These are phyloP conservation scores for Plenodomus tracheiphilus DNA, from an alignment of 2,329 filamentous ascomycete genomes.

Conservation along the genomic window DNA sequence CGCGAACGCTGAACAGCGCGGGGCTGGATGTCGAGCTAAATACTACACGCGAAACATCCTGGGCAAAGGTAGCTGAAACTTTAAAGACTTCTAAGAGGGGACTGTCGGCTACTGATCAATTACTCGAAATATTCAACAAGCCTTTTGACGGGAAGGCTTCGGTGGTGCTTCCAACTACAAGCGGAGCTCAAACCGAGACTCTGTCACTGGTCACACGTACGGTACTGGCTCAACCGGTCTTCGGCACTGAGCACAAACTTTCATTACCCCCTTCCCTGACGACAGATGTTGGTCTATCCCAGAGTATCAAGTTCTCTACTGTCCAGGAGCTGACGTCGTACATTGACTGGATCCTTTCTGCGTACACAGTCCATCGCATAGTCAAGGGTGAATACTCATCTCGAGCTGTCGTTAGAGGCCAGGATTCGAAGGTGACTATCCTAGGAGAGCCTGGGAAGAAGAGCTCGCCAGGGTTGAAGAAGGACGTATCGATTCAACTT, in stretches of 20 bases:
- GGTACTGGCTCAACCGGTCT: slow-evolving; percentile 36
- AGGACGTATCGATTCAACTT: slow-evolving; percentile 25
- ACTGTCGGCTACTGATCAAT: slow-evolving; percentile 36
- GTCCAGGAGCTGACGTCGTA: slow-evolving; percentile 35
- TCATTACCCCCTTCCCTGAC: slow-evolving; percentile 34
- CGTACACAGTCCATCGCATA: slow-evolving; percentile 35
- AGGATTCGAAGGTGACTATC: slow-evolving; percentile 30
- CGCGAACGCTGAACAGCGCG: slow-evolving; percentile 29
- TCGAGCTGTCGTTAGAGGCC: slow-evolving; percentile 19
- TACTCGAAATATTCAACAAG: slow-evolving; percentile 33
- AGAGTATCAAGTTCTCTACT: slow-evolving; percentile 34
- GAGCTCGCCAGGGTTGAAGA: slow-evolving; percentile 11
- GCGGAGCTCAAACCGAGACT: slow-evolving; percentile 21
- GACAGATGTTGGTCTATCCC: slow-evolving; percentile 31
- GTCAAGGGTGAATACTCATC: slow-evolving; percentile 28
- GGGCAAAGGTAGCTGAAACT: slow-evolving; percentile 30
- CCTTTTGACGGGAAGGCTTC: slow-evolving; percentile 36
- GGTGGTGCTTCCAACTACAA: slow-evolving; percentile 29
- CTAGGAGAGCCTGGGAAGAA: slow-evolving; percentile 25
- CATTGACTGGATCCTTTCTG: slow-evolving; percentile 38
- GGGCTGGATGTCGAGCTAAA: slow-evolving; percentile 33
- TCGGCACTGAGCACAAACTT: slow-evolving; percentile 41
- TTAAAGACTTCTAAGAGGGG: slow-evolving; percentile 30
- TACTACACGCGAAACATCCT: slow-evolving; percentile 30
- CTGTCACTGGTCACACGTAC: slow-evolving; percentile 37